Evolutionary conservation across 331 rosid species (phyloP).

Genomic region (Erythrophleum ivorense): DNA sequence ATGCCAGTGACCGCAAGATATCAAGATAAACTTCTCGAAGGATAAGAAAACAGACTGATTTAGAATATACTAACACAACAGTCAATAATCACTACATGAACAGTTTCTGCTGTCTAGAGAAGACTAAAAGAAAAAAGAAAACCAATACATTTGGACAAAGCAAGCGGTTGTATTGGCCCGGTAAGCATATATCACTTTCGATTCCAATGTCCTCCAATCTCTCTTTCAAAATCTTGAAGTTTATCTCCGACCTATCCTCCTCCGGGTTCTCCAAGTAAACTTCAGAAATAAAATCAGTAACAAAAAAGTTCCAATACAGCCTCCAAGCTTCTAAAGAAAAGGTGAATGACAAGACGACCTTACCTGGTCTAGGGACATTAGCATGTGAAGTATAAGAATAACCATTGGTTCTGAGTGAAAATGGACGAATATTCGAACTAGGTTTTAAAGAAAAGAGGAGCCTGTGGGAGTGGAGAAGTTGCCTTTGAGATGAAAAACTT

Average conservation of each 20-base stretch:
- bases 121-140: background rate
- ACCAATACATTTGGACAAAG: slow-evolving; percentile 73
- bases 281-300: slow-evolving; percentile 28
- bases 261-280: slow-evolving; percentile 52
- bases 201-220: slow-evolving; percentile 68
- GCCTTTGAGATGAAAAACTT: slow-evolving; percentile 39
- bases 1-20: background rate
- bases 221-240: slow-evolving; percentile 47
- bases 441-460: slow-evolving; percentile 51
- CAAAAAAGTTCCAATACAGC: background rate
- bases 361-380: slow-evolving; percentile 59
- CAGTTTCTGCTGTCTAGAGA: background rate
- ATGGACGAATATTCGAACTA: slow-evolving; percentile 44
- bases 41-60: background rate
- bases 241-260: slow-evolving; percentile 25
- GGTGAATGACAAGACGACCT: background rate
- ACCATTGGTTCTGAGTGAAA: slow-evolving; percentile 68
- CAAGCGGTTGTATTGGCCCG: slow-evolving; percentile 68
- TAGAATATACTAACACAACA: slow-evolving; percentile 25
- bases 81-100: background rate
- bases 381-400: slow-evolving; percentile 52
- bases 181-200: slow-evolving; percentile 47
- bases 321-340: background rate
- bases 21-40: background rate
- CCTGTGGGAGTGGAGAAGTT: slow-evolving; percentile 39